A percentile compares a stretch with the other conserved stretches of the same genome.
Conservation (phyloP, 768 basidiomycete genomes). For the Cyathus striatus region DNA sequence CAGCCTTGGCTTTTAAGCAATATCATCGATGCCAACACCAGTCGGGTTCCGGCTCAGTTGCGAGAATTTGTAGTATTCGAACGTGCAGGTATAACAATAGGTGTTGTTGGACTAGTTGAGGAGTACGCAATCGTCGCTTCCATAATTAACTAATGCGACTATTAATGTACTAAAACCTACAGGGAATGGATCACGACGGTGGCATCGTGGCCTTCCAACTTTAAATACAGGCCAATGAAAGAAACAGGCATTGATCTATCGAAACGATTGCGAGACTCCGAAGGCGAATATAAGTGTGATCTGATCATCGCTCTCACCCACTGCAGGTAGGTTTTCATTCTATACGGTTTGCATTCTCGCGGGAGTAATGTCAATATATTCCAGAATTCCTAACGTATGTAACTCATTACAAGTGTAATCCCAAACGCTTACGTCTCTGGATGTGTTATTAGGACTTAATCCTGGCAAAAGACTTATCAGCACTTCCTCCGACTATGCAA, state of each 20-base stretch:
- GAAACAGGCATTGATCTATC: conserved; percentile 73
- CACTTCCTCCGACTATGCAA: conserved; percentile 54
- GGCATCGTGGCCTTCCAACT: conserved; percentile 79
- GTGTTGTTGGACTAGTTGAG: conserved; percentile 85
- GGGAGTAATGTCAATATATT: conserved; percentile 1
- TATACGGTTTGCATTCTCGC: neutral
- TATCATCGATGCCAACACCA: conserved; percentile 67
- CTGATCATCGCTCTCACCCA: conserved; percentile 86
- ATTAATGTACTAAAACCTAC: neutral
- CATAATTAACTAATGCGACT: neutral
- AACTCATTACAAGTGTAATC: neutral
- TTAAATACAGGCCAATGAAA: conserved; percentile 72
- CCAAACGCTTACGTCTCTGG: neutral
- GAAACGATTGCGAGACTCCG: conserved; percentile 61
- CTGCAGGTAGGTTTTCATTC: conserved; percentile 44
- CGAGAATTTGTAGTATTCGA: conserved; percentile 65
- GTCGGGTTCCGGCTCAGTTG: conserved; percentile 54
- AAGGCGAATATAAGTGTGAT: conserved; percentile 68
- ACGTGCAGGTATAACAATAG: conserved; percentile 63
- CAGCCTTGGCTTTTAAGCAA: conserved; percentile 92
- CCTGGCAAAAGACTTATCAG: conserved; percentile 63
- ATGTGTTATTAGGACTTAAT: conserved; percentile 50
- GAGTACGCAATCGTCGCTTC: conserved; percentile 43
- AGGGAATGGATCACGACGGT: conserved; percentile 92
- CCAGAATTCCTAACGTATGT: conserved; percentile 45